Evolutionary conservation across 371 early-diverging fungal species (phyloP), one percentile per base, ranked within the genome.

Genomic region (Mucor racemosus): DNA sequence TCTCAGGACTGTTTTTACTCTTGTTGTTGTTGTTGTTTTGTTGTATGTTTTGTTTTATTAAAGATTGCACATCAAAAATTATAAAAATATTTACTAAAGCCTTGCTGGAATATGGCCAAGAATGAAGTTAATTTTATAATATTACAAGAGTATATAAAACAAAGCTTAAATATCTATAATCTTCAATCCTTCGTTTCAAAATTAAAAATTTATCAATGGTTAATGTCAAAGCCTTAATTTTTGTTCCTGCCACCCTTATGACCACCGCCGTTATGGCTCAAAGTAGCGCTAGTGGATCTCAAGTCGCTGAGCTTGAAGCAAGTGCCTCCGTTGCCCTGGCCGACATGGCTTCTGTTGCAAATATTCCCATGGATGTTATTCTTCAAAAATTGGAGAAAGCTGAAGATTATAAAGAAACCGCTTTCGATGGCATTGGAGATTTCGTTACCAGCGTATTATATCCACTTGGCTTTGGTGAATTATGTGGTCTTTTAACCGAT

Each of bases 1-100:
- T 64, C 44, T 33, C 44, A 9, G n/a, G 64, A 56, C 64, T 64
- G 56, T 44, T 34, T 64, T n/a, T 44, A 21, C 38, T 59, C 31
- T n/a, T 17, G 26, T 21, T n/a, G 26, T 26, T 26, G 26, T 26
- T 26, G 3, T 26, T 26, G 26, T 26, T 26, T 26, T 26, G 26
- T 26, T 26, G 26, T 3, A 26, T 26, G n/a, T n/a, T n/a, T n/a
- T n/a, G n/a, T n/a, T n/a, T n/a, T n/a, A 26, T 26, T 1, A 26
- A 26, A 26, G 3, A 26, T 26, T 26, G 26, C 26, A 26, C 26
- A 26, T 26, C 26, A 39, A 58, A 58, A 36, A 58, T 39, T 21
- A n/a, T 34, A 5, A 13, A 56, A 17, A 21, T 11, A 39, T 17
- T 1, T 26, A 26, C 3, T 26, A 26, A 26, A 26, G 41, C 7